These are phyloP conservation scores for Cyclaneusma minus DNA, from an alignment of 2,329 filamentous ascomycete species.

Conservation along the genomic window DNA sequence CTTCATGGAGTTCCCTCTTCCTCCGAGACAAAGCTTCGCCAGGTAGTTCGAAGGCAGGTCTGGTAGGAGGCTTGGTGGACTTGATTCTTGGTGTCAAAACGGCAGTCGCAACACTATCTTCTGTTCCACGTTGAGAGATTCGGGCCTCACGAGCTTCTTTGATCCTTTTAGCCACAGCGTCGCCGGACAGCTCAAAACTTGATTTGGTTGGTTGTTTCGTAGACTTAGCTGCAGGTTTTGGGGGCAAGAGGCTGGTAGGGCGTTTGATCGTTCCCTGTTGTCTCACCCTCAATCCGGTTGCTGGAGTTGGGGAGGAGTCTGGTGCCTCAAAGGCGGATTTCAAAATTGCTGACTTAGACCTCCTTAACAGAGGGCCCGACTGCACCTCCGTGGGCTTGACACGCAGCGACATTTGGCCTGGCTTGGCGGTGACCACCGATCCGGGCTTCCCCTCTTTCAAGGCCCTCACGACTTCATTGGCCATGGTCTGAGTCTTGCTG, in stretches of 20 bases:
- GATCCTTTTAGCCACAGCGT: constrained; percentile 39
- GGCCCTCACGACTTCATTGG: constrained; percentile 1
- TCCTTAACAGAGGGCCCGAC: constrained; percentile 9
- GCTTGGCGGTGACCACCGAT: too few species aligned
- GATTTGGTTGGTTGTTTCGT: constrained; percentile 36
- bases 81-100: constrained; percentile 28
- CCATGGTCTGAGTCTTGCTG: constrained; percentile 1
- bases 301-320: neutral
- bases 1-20: constrained; percentile 37
- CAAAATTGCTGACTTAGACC: constrained; percentile 14
- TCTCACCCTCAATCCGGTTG: constrained; percentile 8
- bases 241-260: constrained; percentile 23
- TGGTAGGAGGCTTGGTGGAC: constrained; percentile 34
- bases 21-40: constrained; percentile 37
- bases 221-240: constrained; percentile 32
- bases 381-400: constrained; percentile 21
- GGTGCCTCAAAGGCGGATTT: neutral
- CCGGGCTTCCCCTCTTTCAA: constrained; percentile 2
- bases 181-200: constrained; percentile 46
- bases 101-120: constrained; percentile 16
- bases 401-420: constrained; percentile 25
- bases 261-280: constrained; percentile 19
- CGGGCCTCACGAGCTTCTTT: constrained; percentile 44
- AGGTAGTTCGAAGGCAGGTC: constrained; percentile 44
- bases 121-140: constrained; percentile 22